Evolutionary conservation across 2,329 filamentous ascomycete species (phyloP), one percentile per base, ranked within the genome.

Genomic region (Fusarium luffae): DNA sequence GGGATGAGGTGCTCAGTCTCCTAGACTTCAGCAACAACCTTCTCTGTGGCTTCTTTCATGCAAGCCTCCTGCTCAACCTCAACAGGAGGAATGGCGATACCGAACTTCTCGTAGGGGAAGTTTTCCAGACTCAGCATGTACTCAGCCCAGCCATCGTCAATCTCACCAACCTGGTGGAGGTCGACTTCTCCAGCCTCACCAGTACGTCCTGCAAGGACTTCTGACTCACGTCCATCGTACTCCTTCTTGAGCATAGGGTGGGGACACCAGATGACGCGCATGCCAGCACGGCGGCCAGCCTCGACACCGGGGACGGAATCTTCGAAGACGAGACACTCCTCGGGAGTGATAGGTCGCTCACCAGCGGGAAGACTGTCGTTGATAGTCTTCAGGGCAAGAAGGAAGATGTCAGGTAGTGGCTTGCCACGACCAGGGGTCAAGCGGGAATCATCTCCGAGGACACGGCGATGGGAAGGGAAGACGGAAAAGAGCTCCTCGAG

Each of bases 251-350:
- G 82, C 76, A 89, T 92, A 2, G 89, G 88, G 80, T 98, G 94
- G 25, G 96, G 96, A 73, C 89, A 91, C 96, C 96, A 99, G 2
- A 97, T 85, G 14, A 97, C 94, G 71, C 95, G 89, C 95, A 98
- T 98, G 0, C 95, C 95, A 0, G 96, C 96, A 70, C 96, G 88
- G 55, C 96, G 85, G 7, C 94, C 96, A 4, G 93, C 89, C 81
- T 99, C 96, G 4, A 98, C 93, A 6, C 96, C 96, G 0, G 94
- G 93, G 3, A 98, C 94, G 47, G 91, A 93, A 79, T 99, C 96
- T 81, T 99, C 96, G 75, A 99, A 98, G 0, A 98, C 96, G 18
- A 99, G 85, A 77, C 96, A 98, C 80, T 98, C 95, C 71, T 92
- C 92, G 0, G 94, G 93, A 56, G 78, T 84, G 68, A 99, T 90